phyloP scores from a whole-genome alignment of 768 basidiomycete genomes.

The Gymnopilus junonius region DNA sequence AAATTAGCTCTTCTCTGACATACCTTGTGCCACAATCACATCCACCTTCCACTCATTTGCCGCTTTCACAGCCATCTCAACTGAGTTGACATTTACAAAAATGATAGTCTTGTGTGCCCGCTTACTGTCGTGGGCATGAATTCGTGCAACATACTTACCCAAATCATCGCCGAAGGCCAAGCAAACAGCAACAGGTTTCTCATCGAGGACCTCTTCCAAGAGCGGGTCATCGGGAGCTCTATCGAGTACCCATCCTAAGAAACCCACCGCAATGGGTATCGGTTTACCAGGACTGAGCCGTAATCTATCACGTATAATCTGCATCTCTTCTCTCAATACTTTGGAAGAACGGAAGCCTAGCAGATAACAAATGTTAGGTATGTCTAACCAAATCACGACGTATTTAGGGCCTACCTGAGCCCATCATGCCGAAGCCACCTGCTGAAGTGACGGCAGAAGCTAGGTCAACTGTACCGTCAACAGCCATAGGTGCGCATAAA shows the following conservation, averaged over 20 bases:
- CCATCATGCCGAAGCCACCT: not conserved
- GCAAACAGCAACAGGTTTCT: conserved; percentile 51
- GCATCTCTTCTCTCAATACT: not conserved
- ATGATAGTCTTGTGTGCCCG: conserved; percentile 51
- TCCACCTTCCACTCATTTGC: conserved; percentile 57
- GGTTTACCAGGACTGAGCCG: conserved; percentile 23
- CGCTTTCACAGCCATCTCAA: conserved; percentile 53
- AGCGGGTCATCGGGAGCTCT: conserved; percentile 1
- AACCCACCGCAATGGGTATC: conserved; percentile 51
- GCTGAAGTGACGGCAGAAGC: not conserved
- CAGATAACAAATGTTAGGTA: no score
- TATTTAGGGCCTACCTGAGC: not conserved
- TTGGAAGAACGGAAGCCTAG: not conserved
- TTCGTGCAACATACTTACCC: conserved; percentile 52
- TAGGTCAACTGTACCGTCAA: not conserved
- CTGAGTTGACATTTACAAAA: conserved; percentile 54
- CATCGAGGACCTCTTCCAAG: conserved; percentile 4
- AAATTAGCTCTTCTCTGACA: not conserved
- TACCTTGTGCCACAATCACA: conserved; percentile 69
- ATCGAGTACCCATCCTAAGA: conserved; percentile 9
- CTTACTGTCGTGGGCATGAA: conserved; percentile 42
- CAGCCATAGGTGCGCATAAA: not conserved
- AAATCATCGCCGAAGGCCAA: conserved; percentile 61
- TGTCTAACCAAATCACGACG: no score
- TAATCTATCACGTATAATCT: not conserved